Conservation (phyloP, 768 basidiomycete genomes). For the Lentinula boryana region DNA sequence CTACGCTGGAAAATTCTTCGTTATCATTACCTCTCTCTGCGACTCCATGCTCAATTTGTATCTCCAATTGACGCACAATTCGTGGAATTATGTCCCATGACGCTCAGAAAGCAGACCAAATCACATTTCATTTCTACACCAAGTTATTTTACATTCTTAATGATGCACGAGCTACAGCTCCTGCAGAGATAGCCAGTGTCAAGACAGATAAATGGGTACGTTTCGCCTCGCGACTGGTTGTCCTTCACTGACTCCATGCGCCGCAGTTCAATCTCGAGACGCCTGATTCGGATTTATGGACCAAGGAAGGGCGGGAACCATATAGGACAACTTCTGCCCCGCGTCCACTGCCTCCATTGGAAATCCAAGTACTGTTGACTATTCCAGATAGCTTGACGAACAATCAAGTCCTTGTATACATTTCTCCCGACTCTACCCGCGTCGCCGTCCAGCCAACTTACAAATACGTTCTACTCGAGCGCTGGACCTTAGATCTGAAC, state of each 20-base stretch:
- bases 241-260: background rate
- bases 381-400: slow-evolving; percentile 57
- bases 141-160: slow-evolving; percentile 76
- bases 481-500: slow-evolving; percentile 43
- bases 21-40: background rate
- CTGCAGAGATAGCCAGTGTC: slow-evolving; percentile 25
- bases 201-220: slow-evolving; percentile 83
- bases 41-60: background rate
- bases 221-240: slow-evolving; percentile 5
- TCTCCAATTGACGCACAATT: background rate
- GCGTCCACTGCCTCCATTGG: slow-evolving; percentile 40
- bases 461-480: slow-evolving; percentile 65
- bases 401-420: slow-evolving; percentile 70
- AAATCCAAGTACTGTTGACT: slow-evolving; percentile 64
- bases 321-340: slow-evolving; percentile 47
- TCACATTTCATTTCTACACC: slow-evolving; percentile 76
- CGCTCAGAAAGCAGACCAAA: slow-evolving; percentile 73
- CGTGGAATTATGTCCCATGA: slow-evolving; percentile 15
- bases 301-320: slow-evolving; percentile 50
- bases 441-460: slow-evolving; percentile 66
- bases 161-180: slow-evolving; percentile 62
- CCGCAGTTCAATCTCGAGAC: slow-evolving; percentile 77
- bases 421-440: slow-evolving; percentile 51
- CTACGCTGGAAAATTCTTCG: background rate
- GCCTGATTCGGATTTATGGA: slow-evolving; percentile 65